Base-by-base conservation (phyloP, 78 protist genomes). In the Emiliania huxleyi region DNA sequence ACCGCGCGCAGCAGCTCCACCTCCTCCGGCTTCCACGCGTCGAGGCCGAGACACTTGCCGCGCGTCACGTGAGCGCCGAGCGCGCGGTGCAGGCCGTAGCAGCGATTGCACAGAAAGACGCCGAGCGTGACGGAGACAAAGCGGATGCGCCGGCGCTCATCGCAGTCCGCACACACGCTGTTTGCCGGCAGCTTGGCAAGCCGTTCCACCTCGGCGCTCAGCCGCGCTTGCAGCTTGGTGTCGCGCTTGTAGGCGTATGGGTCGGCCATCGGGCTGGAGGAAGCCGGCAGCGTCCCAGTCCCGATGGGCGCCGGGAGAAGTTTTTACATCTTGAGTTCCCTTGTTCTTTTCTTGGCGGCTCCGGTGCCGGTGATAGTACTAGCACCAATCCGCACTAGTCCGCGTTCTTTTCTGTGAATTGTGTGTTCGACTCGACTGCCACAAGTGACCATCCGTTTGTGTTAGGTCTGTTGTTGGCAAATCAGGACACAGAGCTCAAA, bases 101-200 rank as follows among this genome's bases (percentile, higher is more conserved):
- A 37, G 73, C 71, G 71, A 35, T 43, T 46, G 75, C 42, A 48
- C 11, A 46, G 69, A 19, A 29, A 46, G 19, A 49, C 33, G 85
- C 85, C 85, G 15, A 75, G 85, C 85, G 43, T 75, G 45, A 75
- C 85, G 33, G 85, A 75, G 85, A 21, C 11, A 35, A 75, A 75
- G 44, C 85, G 85, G 5, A 75, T 3, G 25, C 26, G 22, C 42
- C 12, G 1, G 33, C 8, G 1, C 26, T 3, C 46, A 26, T 3
- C 43, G 85, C 85, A 75, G 33, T 75, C 85, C 12, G 85, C 85
- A 35, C 85, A 75, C 15, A 22, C 85, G 29, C 25, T 22, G 46
- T 75, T 75, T 19, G 5, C 35, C 45, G 45, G 45, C 46, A 38
- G 44, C 44, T 37, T 73, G 11, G 18, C 22, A 0, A 73, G 83